Evolutionary conservation across 352 stramenopile species (phyloP), one percentile per base, ranked within the genome.

Genomic region (Globisporangium megalacanthum): DNA sequence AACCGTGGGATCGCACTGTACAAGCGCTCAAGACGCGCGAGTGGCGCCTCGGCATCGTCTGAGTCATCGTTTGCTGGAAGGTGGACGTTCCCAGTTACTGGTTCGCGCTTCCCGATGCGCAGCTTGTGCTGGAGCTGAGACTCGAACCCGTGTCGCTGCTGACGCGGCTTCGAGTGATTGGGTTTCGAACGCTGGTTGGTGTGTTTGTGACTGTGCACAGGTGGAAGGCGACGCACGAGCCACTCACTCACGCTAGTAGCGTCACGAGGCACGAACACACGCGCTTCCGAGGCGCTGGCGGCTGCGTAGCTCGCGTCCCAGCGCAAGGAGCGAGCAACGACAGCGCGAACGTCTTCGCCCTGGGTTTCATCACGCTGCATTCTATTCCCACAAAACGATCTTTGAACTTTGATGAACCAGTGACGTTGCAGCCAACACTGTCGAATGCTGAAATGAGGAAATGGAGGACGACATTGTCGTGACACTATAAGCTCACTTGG

Each of bases 231-330:
- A 7, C 70, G 68, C 55, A 80, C 72, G 9, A 84, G 44, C 72
- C 70, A 82, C 25, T 84, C 72, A n/a, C 54, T 65, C 50, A 82
- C 65, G 47, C 22, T 14, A 6, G 7, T 19, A 17, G 29, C 39
- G 35, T 72, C 71, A 20, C 75, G 60, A 41, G 66, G 50, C 31
- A 88, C 72, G 6, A 90, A 64, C 29, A 76, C 86, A 7, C 80
- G 80, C 49, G 70, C 68, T 35, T 77, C 64, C 0, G 36, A 22
- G 9, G 74, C 56, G 45, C 86, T 72, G 0, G 52, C 65, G 10
- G 72, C 81, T 41, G 67, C 60, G 63, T 76, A 90, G n/a, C 73
- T 72, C 46, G 80, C 83, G 36, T 68, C 50, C 65, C 73, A 86
- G 56, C 60, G 64, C 31, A 90, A 58, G 60, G 65, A 48, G 48